These are phyloP conservation scores for Vigna hirtella DNA, from an alignment of 306 rosid genomes.

Conservation along the genomic window DNA sequence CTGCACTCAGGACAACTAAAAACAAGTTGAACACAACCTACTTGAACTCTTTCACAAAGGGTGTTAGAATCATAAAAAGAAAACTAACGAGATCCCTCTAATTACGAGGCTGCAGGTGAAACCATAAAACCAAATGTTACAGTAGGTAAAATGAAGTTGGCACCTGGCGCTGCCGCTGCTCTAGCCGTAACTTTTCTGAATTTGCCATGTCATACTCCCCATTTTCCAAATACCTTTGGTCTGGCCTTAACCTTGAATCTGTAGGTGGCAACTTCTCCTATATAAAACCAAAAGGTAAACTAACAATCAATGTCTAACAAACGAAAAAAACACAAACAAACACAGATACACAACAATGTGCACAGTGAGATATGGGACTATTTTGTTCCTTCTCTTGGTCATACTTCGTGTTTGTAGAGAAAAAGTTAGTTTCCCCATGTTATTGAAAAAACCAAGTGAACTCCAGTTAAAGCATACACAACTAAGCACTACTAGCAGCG, in stretches of 20 bases:
- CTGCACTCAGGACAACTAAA: not conserved
- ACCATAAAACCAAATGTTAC: slow-evolving; percentile 4
- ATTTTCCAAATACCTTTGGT: slow-evolving; percentile 94
- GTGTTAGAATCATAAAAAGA: slow-evolving; percentile 12
- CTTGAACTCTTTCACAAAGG: slow-evolving; percentile 10
- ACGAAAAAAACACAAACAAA: slow-evolving; percentile 9
- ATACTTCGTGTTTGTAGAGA: not conserved
- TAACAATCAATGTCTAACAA: slow-evolving; percentile 30
- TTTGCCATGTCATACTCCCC: slow-evolving; percentile 99
- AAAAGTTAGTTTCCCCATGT: not conserved
- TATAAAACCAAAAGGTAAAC: slow-evolving; percentile 33
- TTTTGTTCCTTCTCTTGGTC: not conserved
- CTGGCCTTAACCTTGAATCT: slow-evolving; percentile 98
- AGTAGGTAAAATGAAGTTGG: slow-evolving; percentile 31
- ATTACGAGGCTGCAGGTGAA: slow-evolving; percentile 11
- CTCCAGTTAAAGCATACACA: slow-evolving; percentile 12
- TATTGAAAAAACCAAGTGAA: slow-evolving; percentile 14
- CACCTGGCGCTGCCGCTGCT: slow-evolving; percentile 99
- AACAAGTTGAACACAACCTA: slow-evolving; percentile 11
- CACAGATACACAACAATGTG: not conserved
- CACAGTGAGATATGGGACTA: slow-evolving; percentile 10
- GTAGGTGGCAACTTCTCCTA: slow-evolving; percentile 99
- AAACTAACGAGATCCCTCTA: not conserved
- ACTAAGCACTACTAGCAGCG: slow-evolving; percentile 12
- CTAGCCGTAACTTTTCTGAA: slow-evolving; percentile 86